Base-by-base conservation (phyloP, 371 early-diverging fungal species). In the Dichotomocladium elegans region DNA sequence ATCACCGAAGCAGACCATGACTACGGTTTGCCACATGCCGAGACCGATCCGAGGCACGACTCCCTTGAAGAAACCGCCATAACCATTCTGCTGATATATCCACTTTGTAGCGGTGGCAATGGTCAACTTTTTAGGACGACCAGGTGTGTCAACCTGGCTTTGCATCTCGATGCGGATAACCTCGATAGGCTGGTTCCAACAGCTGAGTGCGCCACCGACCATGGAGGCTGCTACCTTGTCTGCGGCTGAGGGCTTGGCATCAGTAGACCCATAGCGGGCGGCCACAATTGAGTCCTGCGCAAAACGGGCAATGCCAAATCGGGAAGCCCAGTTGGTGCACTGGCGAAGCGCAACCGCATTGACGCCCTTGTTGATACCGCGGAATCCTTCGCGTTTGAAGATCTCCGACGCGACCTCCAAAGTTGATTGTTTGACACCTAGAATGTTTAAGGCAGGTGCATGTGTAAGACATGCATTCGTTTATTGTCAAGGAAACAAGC, bases 111-210 rank as follows among this genome's bases (percentile, higher is more conserved):
- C 83, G 29, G 77, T 74, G 15, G 67, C 74, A 47, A 96, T 90
- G 31, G 86, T 88, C 85, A 94, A 75, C 47, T 94, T 93, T 55
- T 87, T 85, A 6, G 95, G 95, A 34, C 95, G 83, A 40, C 87
- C 91, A 12, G 63, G 83, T 3, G 82, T 72, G 73, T 94, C 89
- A 43, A 90, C 79, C 69, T 94, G 95, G 47, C 83, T 83, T 73
- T 96, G 37, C 96, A 97, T 96, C 63, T 97, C 97, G 10, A 97
- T 91, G 28, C 97, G 90, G 45, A 97, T 96, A 29, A 96, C 96
- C 64, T 96, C 96, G 55, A 96, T 91, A 15, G 96, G 96, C 74
- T 95, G 96, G 67, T 95, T 94, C 96, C 96, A 96, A 79, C 95
- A 94, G 14, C 89, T 83, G 30, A 95, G 70, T 19, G 91, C 93